phyloP scores from a whole-genome alignment of 176 grass and related monocot species.

The Aegilops sharonensis region DNA sequence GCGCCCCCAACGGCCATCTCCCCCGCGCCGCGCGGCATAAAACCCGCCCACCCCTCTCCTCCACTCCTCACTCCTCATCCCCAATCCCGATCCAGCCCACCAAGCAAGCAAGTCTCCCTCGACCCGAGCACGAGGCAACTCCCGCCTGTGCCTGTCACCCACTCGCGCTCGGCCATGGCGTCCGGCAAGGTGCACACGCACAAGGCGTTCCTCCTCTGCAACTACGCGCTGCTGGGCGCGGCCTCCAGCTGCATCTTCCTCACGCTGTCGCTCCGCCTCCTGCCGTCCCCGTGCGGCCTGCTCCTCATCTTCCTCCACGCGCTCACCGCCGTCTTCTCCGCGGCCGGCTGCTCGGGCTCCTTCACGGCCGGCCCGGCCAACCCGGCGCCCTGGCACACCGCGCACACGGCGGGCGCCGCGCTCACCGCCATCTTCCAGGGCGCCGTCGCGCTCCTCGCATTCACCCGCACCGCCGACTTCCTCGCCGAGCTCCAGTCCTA shows the following conservation, averaged over 20 bases:
- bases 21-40: neutral
- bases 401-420: constrained; percentile 63
- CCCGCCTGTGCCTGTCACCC: too few species aligned
- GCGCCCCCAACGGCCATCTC: neutral
- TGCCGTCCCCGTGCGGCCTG: constrained; percentile 68
- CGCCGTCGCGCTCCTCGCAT: constrained; percentile 63
- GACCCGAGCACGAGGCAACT: too few species aligned
- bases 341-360: constrained; percentile 54
- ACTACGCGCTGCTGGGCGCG: constrained; percentile 66
- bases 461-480: constrained; percentile 81
- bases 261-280: constrained; percentile 66
- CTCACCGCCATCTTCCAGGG: constrained; percentile 98
- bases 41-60: neutral
- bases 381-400: constrained; percentile 50
- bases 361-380: constrained; percentile 46
- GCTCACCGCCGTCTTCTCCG: constrained; percentile 71
- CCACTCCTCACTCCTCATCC: neutral
- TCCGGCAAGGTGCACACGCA: constrained; percentile 43
- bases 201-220: constrained; percentile 73
- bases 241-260: constrained; percentile 86
- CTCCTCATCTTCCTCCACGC: constrained; percentile 70
- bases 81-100: neutral
- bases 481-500: constrained; percentile 78
- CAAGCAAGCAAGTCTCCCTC: neutral
- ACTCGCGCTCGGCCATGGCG: too few species aligned